phyloP scores from a whole-genome alignment of 805 yeast genomes.

The Kodamaea restingae region DNA sequence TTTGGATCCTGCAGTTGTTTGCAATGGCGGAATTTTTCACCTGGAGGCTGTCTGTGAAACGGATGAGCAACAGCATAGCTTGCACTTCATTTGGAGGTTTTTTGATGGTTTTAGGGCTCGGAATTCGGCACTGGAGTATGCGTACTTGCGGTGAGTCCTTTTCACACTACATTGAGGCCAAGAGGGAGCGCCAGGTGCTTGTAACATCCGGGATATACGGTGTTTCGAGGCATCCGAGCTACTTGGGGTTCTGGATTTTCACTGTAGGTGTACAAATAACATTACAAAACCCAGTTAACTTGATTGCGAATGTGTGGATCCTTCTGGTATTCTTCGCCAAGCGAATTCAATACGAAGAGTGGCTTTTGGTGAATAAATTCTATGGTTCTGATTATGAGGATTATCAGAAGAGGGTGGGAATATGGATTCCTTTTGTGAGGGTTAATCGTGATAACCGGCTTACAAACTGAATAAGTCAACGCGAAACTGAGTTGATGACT shows the following conservation, averaged over 20 bases:
- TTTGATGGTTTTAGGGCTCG: constrained; percentile 58
- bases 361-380: constrained; percentile 59
- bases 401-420: constrained; percentile 48
- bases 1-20: constrained; percentile 26
- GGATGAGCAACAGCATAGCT: background rate
- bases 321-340: constrained; percentile 65
- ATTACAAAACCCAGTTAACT: constrained; percentile 61
- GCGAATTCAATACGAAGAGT: constrained; percentile 76
- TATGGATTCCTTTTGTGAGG: constrained; percentile 61
- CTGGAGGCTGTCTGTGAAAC: background rate
- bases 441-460: no score
- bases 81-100: constrained; percentile 40
- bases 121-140: constrained; percentile 74
- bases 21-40: constrained; percentile 22
- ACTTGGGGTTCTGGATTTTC: constrained; percentile 91
- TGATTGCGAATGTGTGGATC: constrained; percentile 47
- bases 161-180: constrained; percentile 72
- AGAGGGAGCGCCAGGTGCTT: constrained; percentile 25
- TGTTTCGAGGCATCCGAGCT: constrained; percentile 78
- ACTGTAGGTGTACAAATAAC: constrained; percentile 79
- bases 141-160: constrained; percentile 81
- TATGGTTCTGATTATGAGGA: constrained; percentile 48
- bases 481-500: no score
- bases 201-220: constrained; percentile 73
- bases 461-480: no score